A percentile compares a stretch with the other conserved stretches of the same genome.
These are phyloP conservation scores for Alternaria novae-zelandiae DNA, from an alignment of 2,329 filamentous ascomycete species.

Conservation along the genomic window DNA sequence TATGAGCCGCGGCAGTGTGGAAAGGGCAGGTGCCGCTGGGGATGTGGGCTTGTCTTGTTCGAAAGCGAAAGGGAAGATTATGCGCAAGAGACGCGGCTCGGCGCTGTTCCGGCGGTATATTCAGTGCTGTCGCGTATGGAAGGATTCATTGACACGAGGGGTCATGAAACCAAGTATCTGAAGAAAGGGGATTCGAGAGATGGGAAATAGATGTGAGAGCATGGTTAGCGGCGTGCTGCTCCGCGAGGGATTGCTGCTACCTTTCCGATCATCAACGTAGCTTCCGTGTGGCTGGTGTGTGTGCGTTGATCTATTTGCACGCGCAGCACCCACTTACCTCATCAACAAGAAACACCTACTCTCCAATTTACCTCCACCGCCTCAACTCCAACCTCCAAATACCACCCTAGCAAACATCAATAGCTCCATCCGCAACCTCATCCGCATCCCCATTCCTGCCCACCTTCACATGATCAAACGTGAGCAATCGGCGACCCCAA, in stretches of 20 bases:
- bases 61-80: neutral
- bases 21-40: neutral
- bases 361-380: neutral
- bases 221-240: neutral
- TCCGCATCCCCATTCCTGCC: neutral
- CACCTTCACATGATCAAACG: conserved; percentile 2
- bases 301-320: neutral
- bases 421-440: conserved; percentile 1
- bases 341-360: neutral
- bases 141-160: neutral
- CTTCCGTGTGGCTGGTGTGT: neutral
- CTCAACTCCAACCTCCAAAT: neutral
- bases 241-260: neutral
- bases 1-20: neutral
- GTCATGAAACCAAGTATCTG: neutral
- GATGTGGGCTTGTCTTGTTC: neutral
- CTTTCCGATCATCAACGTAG: neutral
- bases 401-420: neutral
- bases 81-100: neutral
- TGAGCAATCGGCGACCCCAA: neutral
- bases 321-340: neutral
- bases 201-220: neutral
- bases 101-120: neutral
- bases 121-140: neutral
- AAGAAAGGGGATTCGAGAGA: neutral